These are phyloP conservation scores for Cyclotella cryptica DNA, from an alignment of 108 stramenopile species.

Conservation along the genomic window DNA sequence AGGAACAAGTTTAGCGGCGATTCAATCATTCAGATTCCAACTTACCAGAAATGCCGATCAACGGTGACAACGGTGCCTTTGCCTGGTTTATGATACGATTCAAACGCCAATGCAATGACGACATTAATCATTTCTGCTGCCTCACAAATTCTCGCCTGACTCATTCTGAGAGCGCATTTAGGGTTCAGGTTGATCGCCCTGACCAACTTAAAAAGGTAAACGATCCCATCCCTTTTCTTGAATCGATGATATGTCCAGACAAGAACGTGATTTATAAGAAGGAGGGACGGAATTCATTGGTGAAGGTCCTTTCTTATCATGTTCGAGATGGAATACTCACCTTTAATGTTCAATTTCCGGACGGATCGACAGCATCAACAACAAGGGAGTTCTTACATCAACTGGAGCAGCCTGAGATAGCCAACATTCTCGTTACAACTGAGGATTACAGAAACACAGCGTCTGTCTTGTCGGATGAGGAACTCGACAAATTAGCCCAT, in stretches of 20 bases:
- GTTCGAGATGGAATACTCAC: not conserved
- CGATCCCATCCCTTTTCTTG: not conserved
- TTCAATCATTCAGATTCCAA: slow-evolving; percentile 4
- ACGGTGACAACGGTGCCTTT: not conserved
- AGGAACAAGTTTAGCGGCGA: not conserved
- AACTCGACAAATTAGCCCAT: not conserved
- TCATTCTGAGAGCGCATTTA: not conserved
- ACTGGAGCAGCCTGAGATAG: slow-evolving; percentile 1
- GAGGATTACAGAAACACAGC: not conserved
- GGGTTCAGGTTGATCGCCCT: not conserved
- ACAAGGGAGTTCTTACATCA: not conserved
- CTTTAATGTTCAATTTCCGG: not conserved
- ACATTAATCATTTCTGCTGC: not conserved
- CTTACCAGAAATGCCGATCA: slow-evolving; percentile 15
- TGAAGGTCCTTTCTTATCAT: not conserved
- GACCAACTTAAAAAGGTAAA: too few species aligned
- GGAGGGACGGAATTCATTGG: not conserved
- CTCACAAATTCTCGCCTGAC: not conserved
- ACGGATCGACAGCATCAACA: too few species aligned
- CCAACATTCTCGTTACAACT: not conserved
- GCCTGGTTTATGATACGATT: slow-evolving; percentile 6
- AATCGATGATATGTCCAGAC: not conserved
- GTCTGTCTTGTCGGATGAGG: not conserved
- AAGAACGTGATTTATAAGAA: slow-evolving; percentile 13
- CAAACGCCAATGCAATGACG: not conserved